Evolutionary conservation across 2,329 filamentous ascomycete genomes (phyloP), one percentile per base, ranked within the genome.

Genomic region (Malbranchea cinnamomea): DNA sequence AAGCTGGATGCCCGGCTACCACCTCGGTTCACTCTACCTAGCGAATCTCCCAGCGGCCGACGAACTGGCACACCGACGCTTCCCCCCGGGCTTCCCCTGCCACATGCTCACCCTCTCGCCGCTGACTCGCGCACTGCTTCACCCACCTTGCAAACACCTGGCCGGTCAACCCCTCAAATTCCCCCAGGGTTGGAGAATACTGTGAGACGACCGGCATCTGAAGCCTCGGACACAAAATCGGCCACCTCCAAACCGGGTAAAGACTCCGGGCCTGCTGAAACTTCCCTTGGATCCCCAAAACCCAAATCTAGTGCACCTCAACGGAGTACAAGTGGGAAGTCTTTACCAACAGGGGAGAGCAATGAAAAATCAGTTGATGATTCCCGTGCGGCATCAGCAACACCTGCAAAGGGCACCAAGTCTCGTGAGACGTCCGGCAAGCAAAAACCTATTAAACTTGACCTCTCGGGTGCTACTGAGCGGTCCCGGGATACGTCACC

Each of bases 221-320:
- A 49, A n/a, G 9, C 37, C 4, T 36, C 44, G 30, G 35, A 39
- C 9, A 45, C 33, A 2, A 37, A 41, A 1, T 41, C 42, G 3
- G 34, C 38, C 15, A 38, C 26, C n/a, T 37, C 41, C 5, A 38
- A 40, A 4, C 41, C 44, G 4, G 39, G 32, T 11, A 44, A 45
- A 18, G 33, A 39, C 4, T 53, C 47, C 21, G 50, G 54, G 22
- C 46, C 40, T 4, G 49, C 45, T 6, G 54, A 57, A 11, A 49
- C 57, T 8, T 60, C 57, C 4, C 32, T 59, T 6, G 57, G 56
- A 1, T 60, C 57, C 2, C 57, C 57, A 9, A 51, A 56, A 11
- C 40, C 49, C 10, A 54, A 51, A 31, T 37, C 47, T 17, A 17
- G 34, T 2, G 28, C 32, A 14, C 27, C 30, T 10, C n/a, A n/a